Evolutionary conservation across 345 rosid genomes (phyloP).

Genomic region (Citrus unshiu): DNA sequence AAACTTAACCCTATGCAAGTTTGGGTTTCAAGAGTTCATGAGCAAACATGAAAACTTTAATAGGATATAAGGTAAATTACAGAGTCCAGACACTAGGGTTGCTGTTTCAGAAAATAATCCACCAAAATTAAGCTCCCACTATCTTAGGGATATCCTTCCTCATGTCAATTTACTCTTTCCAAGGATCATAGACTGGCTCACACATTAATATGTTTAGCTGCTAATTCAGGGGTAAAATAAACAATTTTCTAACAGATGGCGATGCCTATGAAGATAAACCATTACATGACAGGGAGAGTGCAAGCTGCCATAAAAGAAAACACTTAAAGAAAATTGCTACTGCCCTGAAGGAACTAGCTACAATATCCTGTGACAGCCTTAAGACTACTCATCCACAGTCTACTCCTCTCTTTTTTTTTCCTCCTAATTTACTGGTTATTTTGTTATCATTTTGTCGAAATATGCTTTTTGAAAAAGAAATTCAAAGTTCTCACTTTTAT

Average conservation of each 20-base stretch:
- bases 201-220: neutral
- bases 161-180: neutral
- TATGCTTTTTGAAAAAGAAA: neutral
- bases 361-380: neutral
- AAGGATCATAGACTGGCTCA: neutral
- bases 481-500: neutral
- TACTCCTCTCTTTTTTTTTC: neutral
- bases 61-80: neutral
- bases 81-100: neutral
- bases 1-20: constrained; percentile 33
- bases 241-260: too few relatives aligned
- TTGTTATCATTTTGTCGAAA: neutral
- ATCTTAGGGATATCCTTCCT: too few relatives aligned
- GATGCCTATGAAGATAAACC: neutral
- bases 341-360: neutral
- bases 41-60: neutral
- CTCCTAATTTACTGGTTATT: neutral
- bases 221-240: too few relatives aligned
- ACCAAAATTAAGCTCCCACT: too few relatives aligned
- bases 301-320: neutral
- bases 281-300: neutral
- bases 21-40: neutral
- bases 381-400: neutral
- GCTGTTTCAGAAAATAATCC: too few relatives aligned
- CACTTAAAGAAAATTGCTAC: neutral